Evolutionary conservation across 2,329 filamentous ascomycete species (phyloP).

Genomic region (Claviceps sp.): DNA sequence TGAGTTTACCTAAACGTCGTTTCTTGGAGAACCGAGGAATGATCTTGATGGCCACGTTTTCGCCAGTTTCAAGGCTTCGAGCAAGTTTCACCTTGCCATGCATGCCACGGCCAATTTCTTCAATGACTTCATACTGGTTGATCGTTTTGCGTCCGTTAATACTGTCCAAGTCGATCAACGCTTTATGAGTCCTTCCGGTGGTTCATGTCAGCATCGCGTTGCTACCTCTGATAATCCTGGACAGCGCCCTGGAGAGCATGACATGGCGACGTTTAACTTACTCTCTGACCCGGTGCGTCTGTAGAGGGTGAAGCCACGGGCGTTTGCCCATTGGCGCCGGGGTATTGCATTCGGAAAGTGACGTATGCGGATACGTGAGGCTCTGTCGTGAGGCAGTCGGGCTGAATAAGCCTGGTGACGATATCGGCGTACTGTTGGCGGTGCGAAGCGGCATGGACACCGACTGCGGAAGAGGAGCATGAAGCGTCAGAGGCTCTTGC

Average conservation of each 20-base stretch:
- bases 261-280: slow-evolving; percentile 29
- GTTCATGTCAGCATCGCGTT: neutral
- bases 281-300: slow-evolving; percentile 65
- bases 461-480: slow-evolving; percentile 21
- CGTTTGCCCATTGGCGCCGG: slow-evolving; percentile 36
- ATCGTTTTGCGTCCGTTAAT: slow-evolving; percentile 89
- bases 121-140: slow-evolving; percentile 94
- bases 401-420: slow-evolving; percentile 49
- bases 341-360: slow-evolving; percentile 40
- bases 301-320: slow-evolving; percentile 56
- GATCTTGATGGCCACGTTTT: slow-evolving; percentile 94
- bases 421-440: slow-evolving; percentile 42
- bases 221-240: neutral
- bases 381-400: slow-evolving; percentile 31
- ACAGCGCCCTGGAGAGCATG: neutral
- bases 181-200: slow-evolving; percentile 61
- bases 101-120: slow-evolving; percentile 88
- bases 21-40: slow-evolving; percentile 92
- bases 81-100: slow-evolving; percentile 97
- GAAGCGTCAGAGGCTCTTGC: slow-evolving; percentile 12
- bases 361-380: slow-evolving; percentile 23
- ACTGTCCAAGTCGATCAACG: slow-evolving; percentile 77
- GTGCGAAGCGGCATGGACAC: slow-evolving; percentile 32
- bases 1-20: slow-evolving; percentile 75
- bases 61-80: slow-evolving; percentile 59